Conservation (phyloP, 495 filamentous ascomycete species). For the Jackrogersella multiformis region DNA sequence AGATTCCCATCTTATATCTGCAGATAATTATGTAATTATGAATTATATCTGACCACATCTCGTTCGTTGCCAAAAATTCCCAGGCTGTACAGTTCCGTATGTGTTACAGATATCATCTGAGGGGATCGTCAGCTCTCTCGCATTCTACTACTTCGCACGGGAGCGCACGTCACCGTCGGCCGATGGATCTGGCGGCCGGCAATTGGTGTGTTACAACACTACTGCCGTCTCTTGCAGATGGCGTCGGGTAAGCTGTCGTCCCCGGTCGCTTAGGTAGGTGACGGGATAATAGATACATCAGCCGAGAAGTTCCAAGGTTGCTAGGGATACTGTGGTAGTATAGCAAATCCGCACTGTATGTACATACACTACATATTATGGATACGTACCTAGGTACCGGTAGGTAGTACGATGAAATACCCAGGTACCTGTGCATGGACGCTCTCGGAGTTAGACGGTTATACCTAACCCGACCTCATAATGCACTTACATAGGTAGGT, state of each 20-base stretch:
- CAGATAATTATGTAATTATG: too few species aligned
- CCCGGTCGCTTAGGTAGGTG: conserved; percentile 9
- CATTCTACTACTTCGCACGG: conserved; percentile 9
- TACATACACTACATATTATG: too few species aligned
- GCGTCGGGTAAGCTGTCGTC: conserved; percentile 26
- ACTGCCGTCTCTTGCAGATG: conserved; percentile 37
- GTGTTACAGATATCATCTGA: conserved; percentile 29
- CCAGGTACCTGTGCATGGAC: too few species aligned
- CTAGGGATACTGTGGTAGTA: conserved; percentile 1
- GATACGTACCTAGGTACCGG: too few species aligned
- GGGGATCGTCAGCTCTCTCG: conserved; percentile 9
- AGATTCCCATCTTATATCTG: conserved; percentile 20
- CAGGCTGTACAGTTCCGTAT: conserved; percentile 21
- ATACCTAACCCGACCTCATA: too few species aligned
- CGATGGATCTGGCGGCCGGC: conserved; percentile 20
- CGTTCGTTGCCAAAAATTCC: conserved; percentile 20
- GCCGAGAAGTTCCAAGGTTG: background rate
- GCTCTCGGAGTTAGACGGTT: conserved; percentile 30
- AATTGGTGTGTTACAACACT: conserved; percentile 33
- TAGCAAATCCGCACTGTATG: too few species aligned
- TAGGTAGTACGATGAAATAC: too few species aligned
- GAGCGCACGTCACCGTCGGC: conserved; percentile 10
- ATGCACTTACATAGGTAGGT: too few species aligned
- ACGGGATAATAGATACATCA: conserved; percentile 9
- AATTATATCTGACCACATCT: conserved; percentile 21